Evolutionary conservation across 129 eudicot genomes (phyloP), one percentile per base, ranked within the genome.

Genomic region (Arctium lappa): DNA sequence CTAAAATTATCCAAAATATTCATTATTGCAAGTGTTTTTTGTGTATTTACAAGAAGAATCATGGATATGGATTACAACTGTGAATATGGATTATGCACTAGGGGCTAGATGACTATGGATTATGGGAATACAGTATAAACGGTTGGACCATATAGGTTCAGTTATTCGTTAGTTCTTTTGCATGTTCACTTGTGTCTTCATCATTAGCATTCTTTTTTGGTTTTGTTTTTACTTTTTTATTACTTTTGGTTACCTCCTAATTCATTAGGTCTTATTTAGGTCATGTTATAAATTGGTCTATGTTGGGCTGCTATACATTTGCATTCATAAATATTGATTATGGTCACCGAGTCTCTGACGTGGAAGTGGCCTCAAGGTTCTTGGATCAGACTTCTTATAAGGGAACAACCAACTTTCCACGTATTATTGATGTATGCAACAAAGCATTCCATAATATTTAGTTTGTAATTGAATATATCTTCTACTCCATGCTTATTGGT

Each of bases 291-390:
- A 36, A 38, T 77, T 29, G 36, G 42, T 81, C 8, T 78, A 30
- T 80, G 27, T 65, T 73, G 77, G 80, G 68, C 27, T 80, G 81
- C 89, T 87, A 63, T 79, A 83, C 82, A 44, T 86, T 78, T 86
- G 39, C 82, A 40, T 63, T 76, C 48, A 70, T 74, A 36, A 66
- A 15, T 72, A 82, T 83, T 89, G 85, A 85, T 79, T 87, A 63
- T 84, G 91, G 86, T 88, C 50, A 89, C 88, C 32, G 53, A 63
- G 73, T 79, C 76, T 79, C 83, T 89, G 92, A 81, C 74, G 87
- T 89, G 92, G 97, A 88, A 88, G 81, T 85, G 92, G 92, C 90
- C 87, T 82, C 93, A 84, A 86, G 92, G 93, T 86, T 87, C 89
- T 88, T 89, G 92, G 94, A 88, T 82, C 89, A 91, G 83, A 86